These are phyloP conservation scores for Grifola frondosa DNA, from an alignment of 1,284 basidiomycete genomes.

Conservation along the genomic window DNA sequence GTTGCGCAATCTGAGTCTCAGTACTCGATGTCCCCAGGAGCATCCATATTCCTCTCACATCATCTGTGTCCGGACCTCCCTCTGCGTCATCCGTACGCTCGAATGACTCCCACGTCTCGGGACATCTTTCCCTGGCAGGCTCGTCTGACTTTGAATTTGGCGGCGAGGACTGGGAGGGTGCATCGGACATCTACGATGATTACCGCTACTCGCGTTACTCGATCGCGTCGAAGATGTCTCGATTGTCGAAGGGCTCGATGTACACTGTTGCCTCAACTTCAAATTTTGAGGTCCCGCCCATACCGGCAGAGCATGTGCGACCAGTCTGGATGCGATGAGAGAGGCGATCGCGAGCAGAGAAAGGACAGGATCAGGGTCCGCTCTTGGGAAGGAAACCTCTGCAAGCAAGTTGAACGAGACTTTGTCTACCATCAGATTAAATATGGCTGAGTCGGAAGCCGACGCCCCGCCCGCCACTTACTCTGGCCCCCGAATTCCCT, in stretches of 20 bases:
- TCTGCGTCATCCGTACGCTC: slow-evolving; percentile 8
- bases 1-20: slow-evolving; percentile 9
- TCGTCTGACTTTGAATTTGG: slow-evolving; percentile 34
- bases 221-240: slow-evolving; percentile 41
- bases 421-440: no score
- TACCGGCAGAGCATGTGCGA: slow-evolving; percentile 29
- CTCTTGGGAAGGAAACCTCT: no score
- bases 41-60: not conserved
- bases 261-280: slow-evolving; percentile 20
- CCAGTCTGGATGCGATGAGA: slow-evolving; percentile 22
- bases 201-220: slow-evolving; percentile 72
- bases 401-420: no score
- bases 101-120: slow-evolving; percentile 10
- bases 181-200: slow-evolving; percentile 69
- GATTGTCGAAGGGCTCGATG: slow-evolving; percentile 32
- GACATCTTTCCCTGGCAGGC: slow-evolving; percentile 9
- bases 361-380: no score
- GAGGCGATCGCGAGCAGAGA: slow-evolving; percentile 5
- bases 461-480: no score
- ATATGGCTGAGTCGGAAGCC: no score
- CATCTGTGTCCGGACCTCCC: slow-evolving; percentile 1
- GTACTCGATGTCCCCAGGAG: slow-evolving; percentile 9
- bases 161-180: slow-evolving; percentile 60
- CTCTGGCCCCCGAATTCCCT: not conserved
- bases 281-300: slow-evolving; percentile 31